Percentiles rank a stretch among this genome's conserved stretches.
phyloP scores from a whole-genome alignment of 1,284 basidiomycete genomes.

The Mycena sp. region DNA sequence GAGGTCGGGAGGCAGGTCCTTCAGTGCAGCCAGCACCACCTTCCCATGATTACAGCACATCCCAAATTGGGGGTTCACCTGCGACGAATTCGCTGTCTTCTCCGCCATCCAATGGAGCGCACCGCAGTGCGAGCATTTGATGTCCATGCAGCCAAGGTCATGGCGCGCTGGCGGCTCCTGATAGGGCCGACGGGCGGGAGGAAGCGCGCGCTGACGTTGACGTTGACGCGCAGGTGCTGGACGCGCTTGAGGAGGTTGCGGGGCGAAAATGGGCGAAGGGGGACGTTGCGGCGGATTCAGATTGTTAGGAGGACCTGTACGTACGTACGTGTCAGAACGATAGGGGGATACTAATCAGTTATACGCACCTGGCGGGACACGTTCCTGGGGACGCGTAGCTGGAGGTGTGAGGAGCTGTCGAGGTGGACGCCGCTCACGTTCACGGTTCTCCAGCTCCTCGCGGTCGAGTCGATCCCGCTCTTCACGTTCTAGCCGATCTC shows the following conservation, averaged over 20 bases:
- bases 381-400: not conserved
- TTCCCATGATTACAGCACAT: conserved; percentile 40
- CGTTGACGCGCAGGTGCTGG: not conserved
- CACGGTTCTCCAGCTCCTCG: not conserved
- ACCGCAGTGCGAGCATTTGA: conserved; percentile 35
- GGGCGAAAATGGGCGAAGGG: too few relatives aligned
- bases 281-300: too few relatives aligned
- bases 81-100: conserved; percentile 20
- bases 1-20: conserved; percentile 32
- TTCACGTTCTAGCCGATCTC: not conserved
- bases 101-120: conserved; percentile 38
- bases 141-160: conserved; percentile 33
- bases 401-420: not conserved
- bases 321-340: too few relatives aligned
- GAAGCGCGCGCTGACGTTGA: not conserved
- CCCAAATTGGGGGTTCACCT: conserved; percentile 31
- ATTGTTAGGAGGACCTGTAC: too few relatives aligned
- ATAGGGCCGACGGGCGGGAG: conserved; percentile 12
- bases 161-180: conserved; percentile 9
- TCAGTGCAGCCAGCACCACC: conserved; percentile 29
- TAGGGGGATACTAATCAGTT: too few relatives aligned
- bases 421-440: too few relatives aligned
- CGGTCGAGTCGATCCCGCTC: not conserved
- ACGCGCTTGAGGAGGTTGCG: too few relatives aligned
- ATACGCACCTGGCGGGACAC: too few relatives aligned